Percentiles rank a stretch among this genome's conserved stretches.
Evolutionary conservation across 306 rosid species (phyloP).

Genomic region (Castanopsis chinensis): DNA sequence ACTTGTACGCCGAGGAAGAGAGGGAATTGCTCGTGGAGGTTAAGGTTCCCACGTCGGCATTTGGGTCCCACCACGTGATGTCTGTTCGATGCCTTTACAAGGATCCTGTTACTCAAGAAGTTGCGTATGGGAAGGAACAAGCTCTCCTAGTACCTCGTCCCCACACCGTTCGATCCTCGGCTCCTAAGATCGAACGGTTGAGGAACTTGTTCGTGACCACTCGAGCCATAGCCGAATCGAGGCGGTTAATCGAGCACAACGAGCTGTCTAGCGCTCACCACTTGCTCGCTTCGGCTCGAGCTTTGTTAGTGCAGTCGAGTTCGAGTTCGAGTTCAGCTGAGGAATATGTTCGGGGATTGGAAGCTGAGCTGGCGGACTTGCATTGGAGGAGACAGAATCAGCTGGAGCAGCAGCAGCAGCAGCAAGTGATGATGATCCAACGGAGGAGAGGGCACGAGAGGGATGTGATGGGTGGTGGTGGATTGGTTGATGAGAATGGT

Average conservation of each 20-base stretch:
- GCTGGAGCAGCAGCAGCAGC: slow-evolving; percentile 32
- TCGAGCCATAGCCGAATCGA: slow-evolving; percentile 74
- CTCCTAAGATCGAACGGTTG: slow-evolving; percentile 38
- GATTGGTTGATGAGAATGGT: slow-evolving; percentile 55
- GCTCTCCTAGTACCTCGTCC: slow-evolving; percentile 49
- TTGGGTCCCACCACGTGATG: slow-evolving; percentile 58
- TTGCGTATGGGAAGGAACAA: slow-evolving; percentile 63
- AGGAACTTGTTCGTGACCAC: slow-evolving; percentile 56
- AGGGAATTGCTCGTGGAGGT: slow-evolving; percentile 68
- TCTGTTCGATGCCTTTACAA: slow-evolving; percentile 66
- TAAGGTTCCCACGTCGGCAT: slow-evolving; percentile 38
- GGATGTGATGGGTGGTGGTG: slow-evolving; percentile 7
- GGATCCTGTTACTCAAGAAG: slow-evolving; percentile 63
- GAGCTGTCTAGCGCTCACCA: slow-evolving; percentile 63
- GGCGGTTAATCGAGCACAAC: slow-evolving; percentile 47
- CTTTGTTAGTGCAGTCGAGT: slow-evolving; percentile 46
- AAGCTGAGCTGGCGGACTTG: slow-evolving; percentile 69
- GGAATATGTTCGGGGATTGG: slow-evolving; percentile 51
- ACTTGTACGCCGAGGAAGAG: slow-evolving; percentile 79
- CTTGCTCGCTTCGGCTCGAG: slow-evolving; percentile 67
- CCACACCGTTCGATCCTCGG: slow-evolving; percentile 25
- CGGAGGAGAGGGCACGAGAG: slow-evolving; percentile 45
- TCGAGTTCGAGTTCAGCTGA: slow-evolving; percentile 33
- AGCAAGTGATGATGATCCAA: slow-evolving; percentile 30
- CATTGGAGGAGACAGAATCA: slow-evolving; percentile 61